Evolutionary conservation across 305 asterid species (phyloP).

Genomic region (Galium porrigens): DNA sequence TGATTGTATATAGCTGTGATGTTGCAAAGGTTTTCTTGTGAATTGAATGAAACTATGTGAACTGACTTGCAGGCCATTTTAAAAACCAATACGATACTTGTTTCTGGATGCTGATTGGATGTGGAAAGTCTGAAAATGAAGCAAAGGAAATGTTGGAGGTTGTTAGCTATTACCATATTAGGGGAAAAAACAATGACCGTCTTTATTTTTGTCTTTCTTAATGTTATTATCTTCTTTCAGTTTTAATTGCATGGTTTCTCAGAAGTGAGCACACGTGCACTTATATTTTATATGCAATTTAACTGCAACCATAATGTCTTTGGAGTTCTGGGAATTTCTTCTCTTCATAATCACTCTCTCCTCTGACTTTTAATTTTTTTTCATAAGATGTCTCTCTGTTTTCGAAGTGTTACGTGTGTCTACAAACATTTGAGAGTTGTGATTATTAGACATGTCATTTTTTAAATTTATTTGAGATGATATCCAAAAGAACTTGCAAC

Average conservation of each 20-base stretch:
- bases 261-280: neutral
- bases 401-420: neutral
- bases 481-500: neutral
- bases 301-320: neutral
- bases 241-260: neutral
- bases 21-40: constrained; percentile 7
- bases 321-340: constrained; percentile 5
- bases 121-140: constrained; percentile 42
- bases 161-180: neutral
- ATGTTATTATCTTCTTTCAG: neutral
- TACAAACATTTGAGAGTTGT: neutral
- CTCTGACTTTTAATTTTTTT: neutral
- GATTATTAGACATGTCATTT: neutral
- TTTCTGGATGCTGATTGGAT: constrained; percentile 44
- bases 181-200: neutral
- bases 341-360: neutral
- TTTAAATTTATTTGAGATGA: neutral
- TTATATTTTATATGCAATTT: neutral
- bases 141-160: constrained; percentile 53
- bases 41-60: constrained; percentile 11
- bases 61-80: constrained; percentile 45
- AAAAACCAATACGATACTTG: constrained; percentile 54
- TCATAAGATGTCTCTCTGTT: too few relatives aligned
- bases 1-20: neutral
- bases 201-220: neutral